A percentile compares a stretch with the other conserved stretches of the same genome.
These are phyloP conservation scores for Blastocystis sp. DNA, from an alignment of 352 stramenopile genomes.

Conservation along the genomic window DNA sequence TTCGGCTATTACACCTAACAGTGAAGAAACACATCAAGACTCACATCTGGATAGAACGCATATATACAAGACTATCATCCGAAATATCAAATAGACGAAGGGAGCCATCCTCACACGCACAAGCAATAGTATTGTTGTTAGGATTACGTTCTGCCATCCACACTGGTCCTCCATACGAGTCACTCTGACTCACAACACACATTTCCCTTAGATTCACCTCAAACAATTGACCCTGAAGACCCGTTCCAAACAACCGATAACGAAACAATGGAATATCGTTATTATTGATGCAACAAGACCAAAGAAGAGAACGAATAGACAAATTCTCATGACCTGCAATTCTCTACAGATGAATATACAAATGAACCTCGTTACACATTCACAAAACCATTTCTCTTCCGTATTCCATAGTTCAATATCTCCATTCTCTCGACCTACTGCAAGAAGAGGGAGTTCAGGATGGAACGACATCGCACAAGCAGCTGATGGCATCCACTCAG, in stretches of 20 bases:
- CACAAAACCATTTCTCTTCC: conserved; percentile 59
- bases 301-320: conserved; percentile 54
- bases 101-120: conserved; percentile 52
- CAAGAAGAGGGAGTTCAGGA: conserved; percentile 3
- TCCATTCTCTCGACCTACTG: conserved; percentile 30
- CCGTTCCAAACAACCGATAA: conserved; percentile 54
- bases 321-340: conserved; percentile 52
- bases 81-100: conserved; percentile 52
- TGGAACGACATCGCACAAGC: conserved; percentile 9
- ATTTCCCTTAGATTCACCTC: conserved; percentile 32
- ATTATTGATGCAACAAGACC: neutral
- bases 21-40: neutral
- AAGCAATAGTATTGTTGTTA: conserved; percentile 14
- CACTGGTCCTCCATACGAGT: conserved; percentile 52
- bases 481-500: conserved; percentile 35
- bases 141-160: conserved; percentile 22
- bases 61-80: neutral
- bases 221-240: conserved; percentile 51
- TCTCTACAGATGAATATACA: neutral
- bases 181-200: conserved; percentile 18
- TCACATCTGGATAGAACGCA: conserved; percentile 56
- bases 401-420: conserved; percentile 60
- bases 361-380: conserved; percentile 6
- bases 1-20: conserved; percentile 21
- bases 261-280: neutral